Conservation (phyloP, 2,329 filamentous ascomycete genomes). For the Colletotrichum chlorophyti region DNA sequence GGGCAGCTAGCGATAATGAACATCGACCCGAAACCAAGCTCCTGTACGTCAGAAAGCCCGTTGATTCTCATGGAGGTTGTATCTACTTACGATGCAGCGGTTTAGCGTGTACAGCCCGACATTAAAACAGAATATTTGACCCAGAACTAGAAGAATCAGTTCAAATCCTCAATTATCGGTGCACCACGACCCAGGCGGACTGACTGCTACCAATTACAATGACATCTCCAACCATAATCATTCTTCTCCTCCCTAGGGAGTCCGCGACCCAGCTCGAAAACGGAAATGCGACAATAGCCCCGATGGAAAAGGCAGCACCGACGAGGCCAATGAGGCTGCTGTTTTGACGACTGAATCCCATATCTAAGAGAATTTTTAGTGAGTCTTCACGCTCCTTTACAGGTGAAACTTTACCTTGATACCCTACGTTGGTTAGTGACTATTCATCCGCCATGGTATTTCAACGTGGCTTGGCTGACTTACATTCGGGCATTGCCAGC, state of each 20-base stretch:
- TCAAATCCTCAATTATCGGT: too few species aligned
- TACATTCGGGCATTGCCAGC: conserved; percentile 4
- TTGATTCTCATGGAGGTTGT: not conserved
- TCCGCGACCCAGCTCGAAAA: not conserved
- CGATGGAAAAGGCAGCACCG: conserved; percentile 1
- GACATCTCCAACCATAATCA: conserved; percentile 7
- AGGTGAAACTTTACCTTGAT: not conserved
- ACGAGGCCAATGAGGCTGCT: not conserved
- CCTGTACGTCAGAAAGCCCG: not conserved
- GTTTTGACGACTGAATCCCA: not conserved
- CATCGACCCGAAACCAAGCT: not conserved
- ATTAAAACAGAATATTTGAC: not conserved
- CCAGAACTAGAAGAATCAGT: not conserved
- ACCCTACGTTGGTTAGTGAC: not conserved
- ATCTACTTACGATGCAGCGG: conserved; percentile 1
- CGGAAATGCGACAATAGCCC: not conserved
- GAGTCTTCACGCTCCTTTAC: not conserved
- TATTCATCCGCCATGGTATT: too few species aligned
- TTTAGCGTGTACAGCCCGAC: not conserved
- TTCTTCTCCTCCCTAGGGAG: not conserved
- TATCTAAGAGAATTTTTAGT: not conserved
- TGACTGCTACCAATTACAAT: not conserved
- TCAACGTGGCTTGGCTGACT: too few species aligned
- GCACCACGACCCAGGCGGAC: too few species aligned
- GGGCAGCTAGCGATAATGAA: not conserved